phyloP scores from a whole-genome alignment of 805 yeast genomes.

The Candida rishiriensis region DNA sequence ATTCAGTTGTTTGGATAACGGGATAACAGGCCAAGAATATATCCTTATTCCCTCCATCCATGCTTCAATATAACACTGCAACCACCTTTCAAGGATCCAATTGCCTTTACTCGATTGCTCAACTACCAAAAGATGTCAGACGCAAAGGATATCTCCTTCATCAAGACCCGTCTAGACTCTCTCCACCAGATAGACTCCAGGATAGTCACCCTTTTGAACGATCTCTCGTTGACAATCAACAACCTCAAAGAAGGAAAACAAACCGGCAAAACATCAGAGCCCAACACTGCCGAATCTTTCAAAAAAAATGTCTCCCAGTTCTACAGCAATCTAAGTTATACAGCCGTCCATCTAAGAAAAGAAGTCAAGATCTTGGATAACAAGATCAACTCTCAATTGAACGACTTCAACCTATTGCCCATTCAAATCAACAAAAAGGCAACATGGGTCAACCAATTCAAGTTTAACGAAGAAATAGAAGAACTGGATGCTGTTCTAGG shows the following conservation, averaged over 20 bases:
- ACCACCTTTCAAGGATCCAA: too few relatives aligned
- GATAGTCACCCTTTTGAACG: slow-evolving; percentile 47
- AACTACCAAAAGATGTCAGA: slow-evolving; percentile 4
- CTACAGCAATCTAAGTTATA: slow-evolving; percentile 49
- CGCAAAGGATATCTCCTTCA: slow-evolving; percentile 25
- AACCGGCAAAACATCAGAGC: slow-evolving; percentile 17
- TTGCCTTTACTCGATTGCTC: too few relatives aligned
- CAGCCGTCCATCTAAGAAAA: slow-evolving; percentile 56
- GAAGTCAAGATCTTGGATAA: slow-evolving; percentile 66
- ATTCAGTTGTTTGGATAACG: too few relatives aligned
- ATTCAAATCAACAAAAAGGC: slow-evolving; percentile 67
- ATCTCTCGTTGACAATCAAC: slow-evolving; percentile 43
- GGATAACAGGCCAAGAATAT: too few relatives aligned
- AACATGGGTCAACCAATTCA: slow-evolving; percentile 56
- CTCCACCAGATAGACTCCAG: slow-evolving; percentile 47
- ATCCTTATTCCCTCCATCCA: too few relatives aligned
- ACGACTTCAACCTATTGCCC: slow-evolving; percentile 48
- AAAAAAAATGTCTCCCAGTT: slow-evolving; percentile 41
- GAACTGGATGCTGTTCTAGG: slow-evolving; percentile 27
- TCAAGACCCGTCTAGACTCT: slow-evolving; percentile 48
- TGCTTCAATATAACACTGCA: too few relatives aligned
- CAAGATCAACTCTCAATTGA: slow-evolving; percentile 38
- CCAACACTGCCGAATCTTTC: slow-evolving; percentile 32
- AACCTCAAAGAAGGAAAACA: slow-evolving; percentile 33
- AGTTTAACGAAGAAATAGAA: slow-evolving; percentile 45